Conservation (phyloP, 768 basidiomycete genomes). For the Podaxis pistillaris region DNA sequence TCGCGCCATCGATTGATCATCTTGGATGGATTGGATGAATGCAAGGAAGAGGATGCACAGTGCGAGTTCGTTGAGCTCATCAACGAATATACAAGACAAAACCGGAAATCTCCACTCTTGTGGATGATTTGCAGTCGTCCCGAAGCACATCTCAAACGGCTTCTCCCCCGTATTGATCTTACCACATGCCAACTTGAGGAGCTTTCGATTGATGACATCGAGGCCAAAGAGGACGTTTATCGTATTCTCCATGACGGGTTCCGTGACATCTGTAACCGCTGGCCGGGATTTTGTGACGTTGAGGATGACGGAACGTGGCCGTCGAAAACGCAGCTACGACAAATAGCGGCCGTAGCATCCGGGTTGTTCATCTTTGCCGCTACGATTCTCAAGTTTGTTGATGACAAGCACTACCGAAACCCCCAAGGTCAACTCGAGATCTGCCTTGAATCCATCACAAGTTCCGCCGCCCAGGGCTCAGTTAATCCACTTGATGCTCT, state of each 20-base stretch:
- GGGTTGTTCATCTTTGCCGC: background rate
- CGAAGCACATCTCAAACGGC: background rate
- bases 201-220: background rate
- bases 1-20: background rate
- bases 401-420: background rate
- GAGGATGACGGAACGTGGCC: background rate
- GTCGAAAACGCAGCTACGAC: background rate
- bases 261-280: background rate
- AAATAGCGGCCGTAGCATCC: background rate
- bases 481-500: background rate
- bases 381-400: background rate
- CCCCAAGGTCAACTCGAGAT: background rate
- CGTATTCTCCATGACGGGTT: background rate
- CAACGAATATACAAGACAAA: background rate
- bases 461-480: background rate
- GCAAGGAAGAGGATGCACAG: background rate
- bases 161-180: background rate
- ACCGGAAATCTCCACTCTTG: background rate
- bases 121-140: background rate
- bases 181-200: background rate
- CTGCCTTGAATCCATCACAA: background rate
- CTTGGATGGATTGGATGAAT: slow-evolving; percentile 8
- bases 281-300: background rate
- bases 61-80: background rate
- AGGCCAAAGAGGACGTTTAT: background rate